A percentile compares a stretch with the other conserved stretches of the same genome.
These are phyloP conservation scores for Fusarium coicis DNA, from an alignment of 2,329 filamentous ascomycete genomes.

Conservation along the genomic window DNA sequence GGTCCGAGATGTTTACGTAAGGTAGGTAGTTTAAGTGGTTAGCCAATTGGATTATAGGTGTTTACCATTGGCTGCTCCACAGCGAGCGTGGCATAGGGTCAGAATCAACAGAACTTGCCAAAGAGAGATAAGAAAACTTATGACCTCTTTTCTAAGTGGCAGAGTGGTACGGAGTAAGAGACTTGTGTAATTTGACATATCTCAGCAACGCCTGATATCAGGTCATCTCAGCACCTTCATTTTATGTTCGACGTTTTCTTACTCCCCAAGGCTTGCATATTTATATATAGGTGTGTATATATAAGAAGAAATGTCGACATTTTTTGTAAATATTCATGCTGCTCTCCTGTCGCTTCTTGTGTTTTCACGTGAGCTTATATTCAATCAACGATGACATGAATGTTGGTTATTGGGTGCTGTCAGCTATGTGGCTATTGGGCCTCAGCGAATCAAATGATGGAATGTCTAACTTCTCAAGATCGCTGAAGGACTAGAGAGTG, in stretches of 20 bases:
- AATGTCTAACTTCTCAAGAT: neutral
- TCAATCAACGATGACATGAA: neutral
- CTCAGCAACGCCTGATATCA: neutral
- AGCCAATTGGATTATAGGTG: conserved; percentile 38
- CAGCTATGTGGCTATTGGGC: too few relatives aligned
- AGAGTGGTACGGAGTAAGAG: too few relatives aligned
- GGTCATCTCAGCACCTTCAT: neutral
- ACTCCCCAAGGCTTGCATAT: neutral
- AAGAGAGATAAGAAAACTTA: neutral
- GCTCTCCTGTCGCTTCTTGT: neutral
- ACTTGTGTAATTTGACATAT: neutral
- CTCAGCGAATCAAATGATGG: neutral
- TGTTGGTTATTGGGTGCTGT: neutral
- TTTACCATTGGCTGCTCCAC: conserved; percentile 33
- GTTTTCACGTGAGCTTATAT: neutral
- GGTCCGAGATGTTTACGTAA: conserved; percentile 47
- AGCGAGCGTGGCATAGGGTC: neutral
- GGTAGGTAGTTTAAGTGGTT: conserved; percentile 18
- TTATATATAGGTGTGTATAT: neutral
- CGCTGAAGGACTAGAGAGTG: neutral
- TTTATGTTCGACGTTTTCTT: neutral
- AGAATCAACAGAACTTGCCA: neutral
- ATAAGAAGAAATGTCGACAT: neutral
- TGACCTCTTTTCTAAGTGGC: neutral
- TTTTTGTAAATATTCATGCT: neutral